Percentiles rank a stretch among this genome's conserved stretches.
phyloP scores from a whole-genome alignment of 371 early-diverging fungal genomes.

The Mucor piriformis region DNA sequence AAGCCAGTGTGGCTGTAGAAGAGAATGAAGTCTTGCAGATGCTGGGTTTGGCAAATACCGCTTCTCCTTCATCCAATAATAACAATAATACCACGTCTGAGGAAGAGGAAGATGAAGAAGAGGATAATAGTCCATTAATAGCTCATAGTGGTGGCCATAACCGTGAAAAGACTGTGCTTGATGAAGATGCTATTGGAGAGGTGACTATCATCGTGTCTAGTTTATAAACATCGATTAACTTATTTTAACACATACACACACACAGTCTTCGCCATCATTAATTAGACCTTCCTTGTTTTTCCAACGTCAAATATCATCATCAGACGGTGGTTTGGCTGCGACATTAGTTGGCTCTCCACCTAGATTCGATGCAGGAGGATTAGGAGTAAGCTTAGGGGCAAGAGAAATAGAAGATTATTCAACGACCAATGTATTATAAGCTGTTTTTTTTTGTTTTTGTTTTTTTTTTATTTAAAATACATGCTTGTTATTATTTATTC shows the following conservation, averaged over 20 bases:
- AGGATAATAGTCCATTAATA: slow-evolving; percentile 7
- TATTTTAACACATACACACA: too few species aligned
- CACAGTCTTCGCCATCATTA: slow-evolving; percentile 16
- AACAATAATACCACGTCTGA: not conserved
- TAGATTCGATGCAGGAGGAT: slow-evolving; percentile 14
- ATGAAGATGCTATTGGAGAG: slow-evolving; percentile 18
- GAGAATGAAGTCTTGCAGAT: slow-evolving; percentile 59
- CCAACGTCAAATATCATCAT: slow-evolving; percentile 15
- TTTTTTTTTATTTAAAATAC: not conserved
- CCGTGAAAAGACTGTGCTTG: slow-evolving; percentile 25
- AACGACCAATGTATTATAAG: not conserved
- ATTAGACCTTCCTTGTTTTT: slow-evolving; percentile 18
- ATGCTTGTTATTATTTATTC: not conserved
- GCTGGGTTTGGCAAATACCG: slow-evolving; percentile 20
- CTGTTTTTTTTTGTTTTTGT: not conserved
- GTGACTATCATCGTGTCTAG: too few species aligned
- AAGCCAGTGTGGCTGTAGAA: slow-evolving; percentile 76
- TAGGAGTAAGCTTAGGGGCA: not conserved
- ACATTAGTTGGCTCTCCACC: slow-evolving; percentile 43
- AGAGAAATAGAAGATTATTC: not conserved
- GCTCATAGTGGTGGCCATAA: slow-evolving; percentile 4
- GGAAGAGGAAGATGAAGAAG: slow-evolving; percentile 18
- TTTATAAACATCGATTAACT: too few species aligned
- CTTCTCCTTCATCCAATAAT: not conserved
- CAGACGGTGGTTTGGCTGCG: slow-evolving; percentile 33